Conservation (phyloP, 495 filamentous ascomycete genomes). For the Evansstolkia leycettana region DNA sequence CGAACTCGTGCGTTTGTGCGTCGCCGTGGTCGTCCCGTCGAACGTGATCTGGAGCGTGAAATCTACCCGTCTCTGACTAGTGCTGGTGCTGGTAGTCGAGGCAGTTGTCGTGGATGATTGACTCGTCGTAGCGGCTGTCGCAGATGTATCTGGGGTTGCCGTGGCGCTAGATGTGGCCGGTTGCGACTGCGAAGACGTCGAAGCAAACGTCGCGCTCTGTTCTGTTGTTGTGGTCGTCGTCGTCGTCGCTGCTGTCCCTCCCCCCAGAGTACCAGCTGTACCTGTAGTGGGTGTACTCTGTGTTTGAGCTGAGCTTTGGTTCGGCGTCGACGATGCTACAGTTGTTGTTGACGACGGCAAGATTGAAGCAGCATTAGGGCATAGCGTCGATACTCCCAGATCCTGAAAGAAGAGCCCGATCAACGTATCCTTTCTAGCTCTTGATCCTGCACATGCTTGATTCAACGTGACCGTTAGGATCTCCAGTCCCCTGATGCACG, state of each 20-base stretch:
- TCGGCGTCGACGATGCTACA: too few species aligned
- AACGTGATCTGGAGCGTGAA: neutral
- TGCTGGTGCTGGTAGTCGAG: too few species aligned
- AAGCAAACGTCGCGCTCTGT: too few species aligned
- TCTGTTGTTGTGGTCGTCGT: too few species aligned
- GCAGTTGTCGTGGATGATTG: too few species aligned
- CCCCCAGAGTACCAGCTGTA: conserved; percentile 1
- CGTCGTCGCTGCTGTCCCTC: too few species aligned
- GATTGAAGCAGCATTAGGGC: neutral
- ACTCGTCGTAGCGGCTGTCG: too few species aligned
- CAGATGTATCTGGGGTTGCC: too few species aligned
- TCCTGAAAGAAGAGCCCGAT: neutral
- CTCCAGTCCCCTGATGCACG: neutral
- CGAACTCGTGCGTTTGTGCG: neutral
- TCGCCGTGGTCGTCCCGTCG: neutral
- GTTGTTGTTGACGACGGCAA: too few species aligned
- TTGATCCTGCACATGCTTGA: neutral
- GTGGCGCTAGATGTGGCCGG: too few species aligned
- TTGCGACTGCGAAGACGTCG: too few species aligned
- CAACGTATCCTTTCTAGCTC: neutral
- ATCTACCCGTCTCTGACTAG: neutral
- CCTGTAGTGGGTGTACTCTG: conserved; percentile 7
- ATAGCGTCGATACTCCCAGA: neutral
- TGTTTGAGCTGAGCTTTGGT: neutral
- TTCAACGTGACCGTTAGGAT: neutral